Percentiles rank a stretch among this genome's conserved stretches.
These are phyloP conservation scores for Malus hybrid DNA, from an alignment of 331 rosid species.

Conservation along the genomic window DNA sequence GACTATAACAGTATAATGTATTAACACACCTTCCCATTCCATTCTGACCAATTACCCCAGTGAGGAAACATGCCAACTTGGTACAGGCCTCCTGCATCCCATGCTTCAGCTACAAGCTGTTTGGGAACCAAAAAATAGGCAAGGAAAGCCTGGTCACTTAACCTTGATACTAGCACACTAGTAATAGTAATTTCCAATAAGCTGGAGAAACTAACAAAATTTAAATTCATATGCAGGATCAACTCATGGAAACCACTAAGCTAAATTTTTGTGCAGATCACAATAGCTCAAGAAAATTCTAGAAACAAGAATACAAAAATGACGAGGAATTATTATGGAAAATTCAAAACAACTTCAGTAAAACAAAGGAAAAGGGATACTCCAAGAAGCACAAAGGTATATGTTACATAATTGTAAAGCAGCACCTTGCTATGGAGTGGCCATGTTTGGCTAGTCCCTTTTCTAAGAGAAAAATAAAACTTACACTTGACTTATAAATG, in stretches of 20 bases:
- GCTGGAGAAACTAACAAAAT: neutral
- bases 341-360: neutral
- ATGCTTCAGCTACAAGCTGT: constrained; percentile 97
- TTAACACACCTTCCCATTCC: constrained; percentile 94
- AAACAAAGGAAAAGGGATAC: neutral
- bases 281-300: neutral
- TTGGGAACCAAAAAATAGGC: constrained; percentile 10
- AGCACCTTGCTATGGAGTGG: neutral
- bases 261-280: neutral
- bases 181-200: constrained; percentile 13
- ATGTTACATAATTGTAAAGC: neutral
- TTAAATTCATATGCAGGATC: neutral
- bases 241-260: neutral
- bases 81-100: constrained; percentile 97
- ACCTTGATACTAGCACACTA: neutral
- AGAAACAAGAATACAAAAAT: neutral
- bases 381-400: neutral
- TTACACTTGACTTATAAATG: neutral
- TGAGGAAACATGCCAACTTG: constrained; percentile 97
- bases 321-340: neutral
- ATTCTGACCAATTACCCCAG: constrained; percentile 98
- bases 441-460: neutral
- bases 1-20: constrained; percentile 4
- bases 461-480: neutral
- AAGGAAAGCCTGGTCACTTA: constrained; percentile 1